Evolutionary conservation across 2,329 filamentous ascomycete genomes (phyloP).

Genomic region (Scedosporium apiospermum): DNA sequence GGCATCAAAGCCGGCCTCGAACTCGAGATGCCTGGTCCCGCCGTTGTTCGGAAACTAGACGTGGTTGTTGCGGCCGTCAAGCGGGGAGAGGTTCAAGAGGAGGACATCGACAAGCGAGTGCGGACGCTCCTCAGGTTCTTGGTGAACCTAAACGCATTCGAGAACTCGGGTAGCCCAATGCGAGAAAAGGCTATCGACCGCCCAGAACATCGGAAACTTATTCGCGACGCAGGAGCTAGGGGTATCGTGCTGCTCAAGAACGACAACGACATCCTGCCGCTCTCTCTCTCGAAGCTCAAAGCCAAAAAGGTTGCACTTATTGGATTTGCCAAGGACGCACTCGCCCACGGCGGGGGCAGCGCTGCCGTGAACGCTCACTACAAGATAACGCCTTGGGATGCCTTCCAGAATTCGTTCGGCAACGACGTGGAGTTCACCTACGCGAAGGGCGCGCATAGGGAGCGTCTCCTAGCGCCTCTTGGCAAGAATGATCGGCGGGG

Average conservation of each 20-base stretch:
- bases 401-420: constrained; percentile 17
- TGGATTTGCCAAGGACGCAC: constrained; percentile 22
- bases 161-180: constrained; percentile 15
- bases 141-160: constrained; percentile 18
- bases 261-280: constrained; percentile 41
- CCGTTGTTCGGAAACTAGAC: constrained; percentile 17
- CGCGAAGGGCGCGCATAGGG: constrained; percentile 13
- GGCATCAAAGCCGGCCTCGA: constrained; percentile 22
- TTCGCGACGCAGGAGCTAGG: constrained; percentile 19
- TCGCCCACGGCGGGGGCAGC: constrained; percentile 28
- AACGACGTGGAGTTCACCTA: constrained; percentile 18
- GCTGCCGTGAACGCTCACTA: constrained; percentile 25
- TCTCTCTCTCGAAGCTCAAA: constrained; percentile 30
- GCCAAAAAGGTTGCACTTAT: constrained; percentile 23
- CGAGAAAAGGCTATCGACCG: constrained; percentile 20
- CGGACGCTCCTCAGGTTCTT: constrained; percentile 19
- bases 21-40: constrained; percentile 28
- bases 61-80: constrained; percentile 21
- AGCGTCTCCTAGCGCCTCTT: constrained; percentile 14
- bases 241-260: constrained; percentile 61
- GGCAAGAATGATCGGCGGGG: constrained; percentile 13
- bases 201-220: constrained; percentile 19
- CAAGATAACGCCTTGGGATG: constrained; percentile 23
- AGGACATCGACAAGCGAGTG: constrained; percentile 19
- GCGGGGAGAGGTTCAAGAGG: constrained; percentile 18